Conservation (phyloP, 1,284 basidiomycete genomes). For the Stygiomarasmius scandens region DNA sequence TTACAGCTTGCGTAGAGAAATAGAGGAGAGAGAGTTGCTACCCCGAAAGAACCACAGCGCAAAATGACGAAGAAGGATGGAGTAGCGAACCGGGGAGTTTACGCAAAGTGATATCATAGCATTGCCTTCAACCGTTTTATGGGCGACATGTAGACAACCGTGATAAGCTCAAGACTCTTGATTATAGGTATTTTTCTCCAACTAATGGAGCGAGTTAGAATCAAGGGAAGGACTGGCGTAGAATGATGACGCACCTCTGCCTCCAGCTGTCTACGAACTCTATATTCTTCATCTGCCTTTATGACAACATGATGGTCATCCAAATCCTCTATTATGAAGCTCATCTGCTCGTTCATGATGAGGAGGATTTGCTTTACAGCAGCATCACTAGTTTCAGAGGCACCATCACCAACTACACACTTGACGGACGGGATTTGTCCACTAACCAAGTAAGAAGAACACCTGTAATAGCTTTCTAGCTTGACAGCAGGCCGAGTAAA, state of each 20-base stretch:
- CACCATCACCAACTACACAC: slow-evolving; percentile 4
- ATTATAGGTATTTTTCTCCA: slow-evolving; percentile 53
- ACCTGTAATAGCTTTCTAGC: slow-evolving; percentile 41
- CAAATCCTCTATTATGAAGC: slow-evolving; percentile 86
- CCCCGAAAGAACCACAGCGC: too few species aligned
- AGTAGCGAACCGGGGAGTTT: too few species aligned
- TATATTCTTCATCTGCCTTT: slow-evolving; percentile 78
- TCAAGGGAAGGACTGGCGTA: slow-evolving; percentile 16
- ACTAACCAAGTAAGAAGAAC: slow-evolving; percentile 75
- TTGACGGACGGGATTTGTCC: not conserved
- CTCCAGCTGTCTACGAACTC: slow-evolving; percentile 74
- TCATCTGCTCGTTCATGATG: slow-evolving; percentile 76
- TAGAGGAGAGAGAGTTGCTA: too few species aligned
- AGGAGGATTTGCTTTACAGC: slow-evolving; percentile 90
- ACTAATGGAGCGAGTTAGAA: slow-evolving; percentile 25
- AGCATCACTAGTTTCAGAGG: slow-evolving; percentile 66
- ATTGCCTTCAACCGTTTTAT: too few species aligned
- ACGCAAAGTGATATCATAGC: too few species aligned
- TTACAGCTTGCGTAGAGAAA: too few species aligned
- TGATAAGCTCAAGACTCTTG: slow-evolving; percentile 37
- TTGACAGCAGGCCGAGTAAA: not conserved
- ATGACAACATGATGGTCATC: slow-evolving; percentile 86
- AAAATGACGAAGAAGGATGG: too few species aligned
- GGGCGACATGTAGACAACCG: too few species aligned
- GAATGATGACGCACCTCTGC: slow-evolving; percentile 59